Base-by-base conservation (phyloP, 2,329 filamentous ascomycete genomes). In the Pyricularia sp. region DNA sequence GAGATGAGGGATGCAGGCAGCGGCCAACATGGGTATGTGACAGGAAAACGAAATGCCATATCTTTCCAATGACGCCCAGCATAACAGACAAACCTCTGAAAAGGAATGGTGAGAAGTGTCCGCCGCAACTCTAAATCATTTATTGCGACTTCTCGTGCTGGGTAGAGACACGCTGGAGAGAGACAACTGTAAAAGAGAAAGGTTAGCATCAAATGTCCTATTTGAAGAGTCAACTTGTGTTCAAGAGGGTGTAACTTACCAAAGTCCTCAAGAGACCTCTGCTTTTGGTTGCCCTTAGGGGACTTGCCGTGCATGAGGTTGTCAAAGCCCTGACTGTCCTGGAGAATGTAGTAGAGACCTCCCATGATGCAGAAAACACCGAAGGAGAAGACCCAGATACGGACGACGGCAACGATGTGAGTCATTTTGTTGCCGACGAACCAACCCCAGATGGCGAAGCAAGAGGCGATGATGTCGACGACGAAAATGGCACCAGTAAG, bases 291-390 rank as follows among this genome's bases (percentile, higher is more conserved):
- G 80, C 90, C 89, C 85, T 93, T 93, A 73, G 88, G 88, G 71
- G 89, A 91, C 84, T 94, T 94, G 78, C 92, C 92, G 82, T 97
- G 92, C 91, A 97, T 95, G 72, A 97, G 85, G 83, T 95, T 94
- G 81, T 97, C 92, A 79, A 97, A 97, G 71, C 90, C 90, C 71
- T 86, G 81, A 76, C 89, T 93, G 78, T 91, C 91, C 79, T 94
- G 90, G 77, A 97, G 87, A 76, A 95, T 85, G 83, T 93, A 94
- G 82, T 92, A 92, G 71, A 85, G 77, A 77, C 83, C 82, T 72
- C 87, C 89, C 83, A 92, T 85, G 73, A 91, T 84, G 78, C 88
- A 93, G 85, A 96, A 95, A 76, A 96, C 85, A 78, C 93, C 93
- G 78, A 96, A 92, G 20, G 92, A 94, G 85, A 94, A 95, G 76